Evolutionary conservation across 2,329 filamentous ascomycete species (phyloP).

Genomic region (Pseudocercospora cruenta): DNA sequence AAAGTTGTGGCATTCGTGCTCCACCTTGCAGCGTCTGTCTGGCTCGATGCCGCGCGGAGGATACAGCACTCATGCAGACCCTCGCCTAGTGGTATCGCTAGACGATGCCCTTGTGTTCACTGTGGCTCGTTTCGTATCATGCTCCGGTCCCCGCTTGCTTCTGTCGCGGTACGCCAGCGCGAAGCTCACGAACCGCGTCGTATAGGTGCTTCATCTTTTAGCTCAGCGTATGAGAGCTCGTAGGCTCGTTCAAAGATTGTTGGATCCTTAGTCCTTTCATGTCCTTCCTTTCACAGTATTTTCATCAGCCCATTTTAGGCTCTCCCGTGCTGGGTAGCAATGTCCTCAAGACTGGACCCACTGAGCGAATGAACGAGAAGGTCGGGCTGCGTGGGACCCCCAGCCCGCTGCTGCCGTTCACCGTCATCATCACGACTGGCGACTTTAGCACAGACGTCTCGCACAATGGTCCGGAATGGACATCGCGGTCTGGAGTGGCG

Average conservation of each 20-base stretch:
- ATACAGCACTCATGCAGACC: constrained; percentile 9
- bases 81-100: constrained; percentile 3
- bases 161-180: constrained; percentile 19
- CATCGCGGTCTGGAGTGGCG: constrained; percentile 3
- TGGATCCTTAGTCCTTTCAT: not conserved
- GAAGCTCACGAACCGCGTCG: constrained; percentile 5
- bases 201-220: constrained; percentile 4
- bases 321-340: not conserved
- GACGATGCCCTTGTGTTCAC: constrained; percentile 4
- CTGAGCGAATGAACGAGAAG: not conserved
- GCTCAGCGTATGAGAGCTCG: not conserved
- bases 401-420: not conserved
- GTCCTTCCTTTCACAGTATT: not conserved
- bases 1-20: constrained; percentile 3
- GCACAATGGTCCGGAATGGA: not conserved
- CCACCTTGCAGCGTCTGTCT: not conserved
- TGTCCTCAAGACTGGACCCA: not conserved
- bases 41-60: constrained; percentile 11
- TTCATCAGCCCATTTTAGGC: not conserved
- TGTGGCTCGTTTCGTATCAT: constrained; percentile 30
- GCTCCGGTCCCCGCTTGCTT: constrained; percentile 20
- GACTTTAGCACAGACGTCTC: not conserved
- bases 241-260: not conserved
- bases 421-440: not conserved
- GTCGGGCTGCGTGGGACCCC: constrained; percentile 10